Evolutionary conservation across 2,329 filamentous ascomycete species (phyloP).

Genomic region (Sarocladium oryzae): DNA sequence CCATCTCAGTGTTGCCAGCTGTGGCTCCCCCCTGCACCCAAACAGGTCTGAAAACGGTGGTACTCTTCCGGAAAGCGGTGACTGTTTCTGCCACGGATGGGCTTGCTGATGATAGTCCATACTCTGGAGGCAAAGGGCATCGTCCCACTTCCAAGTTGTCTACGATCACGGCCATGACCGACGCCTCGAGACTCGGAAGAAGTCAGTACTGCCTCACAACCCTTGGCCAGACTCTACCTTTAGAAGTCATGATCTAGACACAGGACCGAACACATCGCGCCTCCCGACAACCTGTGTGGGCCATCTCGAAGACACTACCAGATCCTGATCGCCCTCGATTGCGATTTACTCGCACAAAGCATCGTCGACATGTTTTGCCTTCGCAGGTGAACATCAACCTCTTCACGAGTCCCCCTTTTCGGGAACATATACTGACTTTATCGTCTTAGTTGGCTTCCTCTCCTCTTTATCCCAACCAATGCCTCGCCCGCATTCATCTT

Average conservation of each 20-base stretch:
- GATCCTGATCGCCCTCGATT: not conserved
- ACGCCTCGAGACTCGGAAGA: not conserved
- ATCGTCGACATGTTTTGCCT: constrained; percentile 51
- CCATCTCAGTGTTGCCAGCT: not conserved
- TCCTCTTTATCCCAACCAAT: constrained; percentile 84
- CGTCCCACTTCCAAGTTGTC: not conserved
- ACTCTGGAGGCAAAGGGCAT: not conserved
- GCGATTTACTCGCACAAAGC: too few relatives aligned
- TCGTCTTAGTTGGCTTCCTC: constrained; percentile 65
- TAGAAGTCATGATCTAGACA: not conserved
- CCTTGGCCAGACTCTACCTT: not conserved
- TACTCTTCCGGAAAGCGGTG: constrained; percentile 5
- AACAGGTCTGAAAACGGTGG: not conserved
- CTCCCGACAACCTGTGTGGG: not conserved
- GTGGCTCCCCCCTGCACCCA: not conserved
- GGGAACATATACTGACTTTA: not conserved
- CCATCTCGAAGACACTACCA: not conserved
- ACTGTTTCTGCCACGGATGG: not conserved
- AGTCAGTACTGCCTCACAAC: not conserved
- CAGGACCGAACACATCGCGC: not conserved
- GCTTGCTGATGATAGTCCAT: too few relatives aligned
- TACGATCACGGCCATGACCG: not conserved
- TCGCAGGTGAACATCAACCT: constrained; percentile 39
- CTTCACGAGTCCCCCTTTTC: not conserved
- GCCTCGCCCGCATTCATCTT: constrained; percentile 80